Evolutionary conservation across 2,329 filamentous ascomycete genomes (phyloP), one percentile per base, ranked within the genome.

Genomic region (Mycosphaerella sp.): DNA sequence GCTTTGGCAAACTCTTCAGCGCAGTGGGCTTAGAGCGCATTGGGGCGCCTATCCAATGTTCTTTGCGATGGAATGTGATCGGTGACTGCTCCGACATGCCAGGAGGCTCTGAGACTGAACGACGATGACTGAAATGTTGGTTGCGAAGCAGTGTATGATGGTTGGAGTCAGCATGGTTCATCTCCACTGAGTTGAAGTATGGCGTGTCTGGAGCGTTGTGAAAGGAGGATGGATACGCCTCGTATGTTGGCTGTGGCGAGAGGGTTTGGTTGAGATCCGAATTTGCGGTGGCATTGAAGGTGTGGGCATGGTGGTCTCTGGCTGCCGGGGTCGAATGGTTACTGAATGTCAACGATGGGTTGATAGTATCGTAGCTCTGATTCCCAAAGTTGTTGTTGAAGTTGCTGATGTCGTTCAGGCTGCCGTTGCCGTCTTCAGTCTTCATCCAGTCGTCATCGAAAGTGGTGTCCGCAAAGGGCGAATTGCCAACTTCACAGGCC

Each of bases 51-150:
- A 62, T 54, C 16, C 41, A 58, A 46, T 61, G 57, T 32, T 58
- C 54, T 17, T 59, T 52, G 36, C 60, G 59, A 14, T 61, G 59
- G 49, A 62, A 61, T 41, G 55, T 50, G 39, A 62, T 48, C 6
- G 52, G 41, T 27, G 49, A 50, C 30, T 49, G 48, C 6, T 53
- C 45, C 25, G 45, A 37, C 45, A 49, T 35, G 28, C 54, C 57
- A 41, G 60, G 59, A 27, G 60, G 60, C 40, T 62, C 60, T 14
- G 60, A 62, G 14, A 62, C 55, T 3, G 60, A 62, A 21, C 60
- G 60, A 16, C 60, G 59, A 36, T 58, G 59, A 21, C 45, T 16
- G 43, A 47, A 49, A 39, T 51, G 45, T 47, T 56, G 40, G 44
- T 52, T 36, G 45, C 50, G 52, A 14, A 56, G 44, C 30, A 49